Evolutionary conservation across 1,284 basidiomycete genomes (phyloP), one percentile per base, ranked within the genome.

Genomic region (Tilletia horrida): DNA sequence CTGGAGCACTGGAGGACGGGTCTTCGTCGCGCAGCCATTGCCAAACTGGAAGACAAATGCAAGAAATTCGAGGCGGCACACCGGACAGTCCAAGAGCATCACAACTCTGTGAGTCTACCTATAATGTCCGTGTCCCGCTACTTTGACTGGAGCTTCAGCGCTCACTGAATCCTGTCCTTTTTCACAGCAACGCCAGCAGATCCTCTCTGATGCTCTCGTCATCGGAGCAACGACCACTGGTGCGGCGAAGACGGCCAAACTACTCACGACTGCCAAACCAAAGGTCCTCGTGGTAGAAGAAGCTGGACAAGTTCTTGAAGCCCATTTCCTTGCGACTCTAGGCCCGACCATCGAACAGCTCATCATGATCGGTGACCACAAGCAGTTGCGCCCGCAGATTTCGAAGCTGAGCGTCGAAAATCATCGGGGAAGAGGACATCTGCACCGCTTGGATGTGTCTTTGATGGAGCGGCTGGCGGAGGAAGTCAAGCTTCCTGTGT

Each of bases 401-500:
- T 29, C 69, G 11, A 52, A 47, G n/a, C 45, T 63, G 18, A 55
- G 25, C 43, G 62, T 87, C 1, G 83, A 86, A 78, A 87, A 88
- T 50, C 86, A 85, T 71, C 72, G 77, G 2, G 82, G 80, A 1
- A 87, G 87, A 0, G 81, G 77, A 9, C 74, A 83, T 50, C 69
- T 87, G 9, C 88, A 85, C 76, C 84, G 83, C n/a, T 87, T 88
- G 70, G 88, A 89, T 72, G 84, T 85, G 82, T 87, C 86, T 2
- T 81, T 88, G 1, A 88, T 89, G 87, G 88, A 89, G 70, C 84
- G 88, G 18, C 80, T 89, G 2, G 84, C 86, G 0, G 73, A 70
- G 0, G 55, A 59, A 27, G 83, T 83, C 11, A 85, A 85, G 4
- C 79, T 88, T 16, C 80, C 85, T 0, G 88, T 89, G 83, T 83